Evolutionary conservation across 2,329 filamentous ascomycete species (phyloP).

Genomic region (Gliomastix tumulicola): DNA sequence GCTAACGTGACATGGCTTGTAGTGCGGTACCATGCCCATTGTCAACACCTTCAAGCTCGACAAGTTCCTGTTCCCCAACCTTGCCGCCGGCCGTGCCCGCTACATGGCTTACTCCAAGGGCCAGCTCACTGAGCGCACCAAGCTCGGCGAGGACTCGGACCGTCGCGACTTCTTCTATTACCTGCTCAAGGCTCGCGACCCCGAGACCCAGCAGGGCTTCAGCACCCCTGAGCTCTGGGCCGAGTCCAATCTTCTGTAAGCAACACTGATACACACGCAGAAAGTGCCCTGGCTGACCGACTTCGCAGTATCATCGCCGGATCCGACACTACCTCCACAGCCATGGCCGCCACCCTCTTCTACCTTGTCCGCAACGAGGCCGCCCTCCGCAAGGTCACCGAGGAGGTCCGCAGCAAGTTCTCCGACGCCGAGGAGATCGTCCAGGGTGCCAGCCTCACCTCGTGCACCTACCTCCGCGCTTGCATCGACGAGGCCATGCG

Average conservation of each 20-base stretch:
- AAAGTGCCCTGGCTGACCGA: background rate
- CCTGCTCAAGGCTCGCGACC: slow-evolving; percentile 63
- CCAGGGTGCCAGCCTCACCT: slow-evolving; percentile 39
- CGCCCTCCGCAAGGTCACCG: slow-evolving; percentile 36
- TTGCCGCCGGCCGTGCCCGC: slow-evolving; percentile 58
- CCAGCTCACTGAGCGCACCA: slow-evolving; percentile 60
- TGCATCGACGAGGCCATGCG: slow-evolving; percentile 62
- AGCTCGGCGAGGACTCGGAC: slow-evolving; percentile 57
- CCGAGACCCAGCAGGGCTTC: slow-evolving; percentile 62
- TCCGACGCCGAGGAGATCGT: slow-evolving; percentile 45
- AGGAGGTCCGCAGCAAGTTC: slow-evolving; percentile 48
- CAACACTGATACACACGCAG: slow-evolving; percentile 2
- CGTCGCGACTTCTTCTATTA: slow-evolving; percentile 73
- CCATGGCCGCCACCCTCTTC: slow-evolving; percentile 56
- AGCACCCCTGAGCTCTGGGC: slow-evolving; percentile 61
- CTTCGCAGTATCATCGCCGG: slow-evolving; percentile 55
- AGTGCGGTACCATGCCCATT: slow-evolving; percentile 68
- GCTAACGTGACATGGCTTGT: slow-evolving; percentile 5
- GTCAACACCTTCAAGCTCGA: slow-evolving; percentile 61
- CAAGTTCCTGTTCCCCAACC: slow-evolving; percentile 58
- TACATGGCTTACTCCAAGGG: slow-evolving; percentile 67
- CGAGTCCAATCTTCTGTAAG: slow-evolving; percentile 60
- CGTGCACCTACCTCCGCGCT: slow-evolving; percentile 52
- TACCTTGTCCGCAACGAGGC: slow-evolving; percentile 49
- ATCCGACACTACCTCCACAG: slow-evolving; percentile 66